Base-by-base conservation (phyloP, 805 yeast genomes). In the Candida insectalens region DNA sequence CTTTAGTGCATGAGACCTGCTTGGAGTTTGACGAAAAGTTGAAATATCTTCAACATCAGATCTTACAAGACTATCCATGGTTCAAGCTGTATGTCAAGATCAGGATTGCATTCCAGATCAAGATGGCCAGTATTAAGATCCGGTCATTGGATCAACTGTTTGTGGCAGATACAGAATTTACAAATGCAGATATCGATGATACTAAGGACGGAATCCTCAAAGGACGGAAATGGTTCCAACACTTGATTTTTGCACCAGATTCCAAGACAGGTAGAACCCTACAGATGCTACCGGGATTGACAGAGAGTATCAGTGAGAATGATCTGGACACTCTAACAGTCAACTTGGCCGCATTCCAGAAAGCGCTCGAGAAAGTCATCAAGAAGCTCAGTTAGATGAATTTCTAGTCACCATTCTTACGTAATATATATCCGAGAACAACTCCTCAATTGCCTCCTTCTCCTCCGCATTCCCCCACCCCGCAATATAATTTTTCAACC, bases 51-150 rank as follows among this genome's bases (percentile, higher is more conserved):
- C 75, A 73, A 41, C 55, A 58, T 2, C 63, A 68, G 22, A 70
- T 77, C 35, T 55, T 65, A 1, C 59, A 66, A 28, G 96, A 84
- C 45, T 80, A 71, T 45, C 87, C 96, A 1, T 81, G 95, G 87
- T 84, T 78, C 60, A 63, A 68, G 41, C 58, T 68, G 34, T 67
- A 63, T 42, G 69, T 64, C 42, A 84, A 84, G 53, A 48, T 83
- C 25, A 65, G 60, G 33, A 62, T 76, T 4, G 77, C 75, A 33
- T 67, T 79, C 12, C 67, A 69, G 35, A 61, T 79, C 36, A 70
- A 77, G 36, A 51, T 70, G 19, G 57, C 71, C 5, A 77, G 78
- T 42, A 58, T 61, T 34, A 72, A 69, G 44, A 48, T 76, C 19
- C 60, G 67, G n/a, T 62, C 67, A 36, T 55, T 77, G 19, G 83